Evolutionary conservation across 1,139 yeast genomes (phyloP), one percentile per base, ranked within the genome.

Genomic region (Magnusiomyces paraingens): DNA sequence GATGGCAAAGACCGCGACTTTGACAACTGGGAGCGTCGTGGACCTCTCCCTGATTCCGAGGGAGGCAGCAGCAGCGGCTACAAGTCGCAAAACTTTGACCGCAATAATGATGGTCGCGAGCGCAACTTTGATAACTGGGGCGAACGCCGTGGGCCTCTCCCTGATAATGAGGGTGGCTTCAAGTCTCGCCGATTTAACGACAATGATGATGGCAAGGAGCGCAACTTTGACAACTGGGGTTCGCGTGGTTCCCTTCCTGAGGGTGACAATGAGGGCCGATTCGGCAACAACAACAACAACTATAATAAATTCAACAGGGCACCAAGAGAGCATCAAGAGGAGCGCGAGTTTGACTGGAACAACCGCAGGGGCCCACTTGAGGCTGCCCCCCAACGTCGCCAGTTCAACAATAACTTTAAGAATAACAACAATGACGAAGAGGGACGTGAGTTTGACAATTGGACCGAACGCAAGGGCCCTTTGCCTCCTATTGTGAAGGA

Each of bases 61-160:
- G 60, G 62, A 50, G 45, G 59, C 50, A 65, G 76, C 66, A 56
- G 71, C 39, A 21, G 42, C 40, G 40, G 48, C n/a, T 47, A 47
- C 39, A 26, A 60, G 59, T 61, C 68, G 63, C 65, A 65, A 54
- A 64, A 75, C 70, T 49, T 56, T 53, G 66, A 70, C 59, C 73
- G 75, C 55, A 70, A 67, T 53, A 76, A 73, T 59, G 75, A 76
- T 49, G 75, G 72, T 32, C 69, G 73, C 50, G 39, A 32, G 43
- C 58, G 58, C 39, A 55, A 58, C 52, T 50, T 50, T 49, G 52
- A 57, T 40, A 81, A 78, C 66, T 75, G 83, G 80, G 74, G 74
- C 55, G 69, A 66, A 59, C 65, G 64, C 61, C 65, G 70, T 55
- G 72, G 71, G 17, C 78, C 75, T 53, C 53, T 40, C 21, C 36